Evolutionary conservation across 2,329 filamentous ascomycete species (phyloP), one percentile per base, ranked within the genome.

Genomic region (Verticillium longisporum): DNA sequence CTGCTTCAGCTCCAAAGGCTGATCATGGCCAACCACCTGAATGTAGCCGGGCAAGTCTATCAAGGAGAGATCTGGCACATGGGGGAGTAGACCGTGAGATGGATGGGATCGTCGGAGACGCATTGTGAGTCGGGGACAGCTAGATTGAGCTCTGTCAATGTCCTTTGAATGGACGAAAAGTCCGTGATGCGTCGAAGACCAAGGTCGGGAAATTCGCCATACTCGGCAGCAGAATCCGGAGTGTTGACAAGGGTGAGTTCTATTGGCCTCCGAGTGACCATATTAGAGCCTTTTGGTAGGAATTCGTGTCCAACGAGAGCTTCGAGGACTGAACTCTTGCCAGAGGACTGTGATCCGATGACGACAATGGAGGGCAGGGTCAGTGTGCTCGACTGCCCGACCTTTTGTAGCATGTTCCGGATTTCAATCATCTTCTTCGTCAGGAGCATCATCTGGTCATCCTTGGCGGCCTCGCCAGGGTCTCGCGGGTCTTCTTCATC

Each of bases 401-500:
- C 90, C 32, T 88, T 91, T 70, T 96, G 90, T 31, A 99, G 81
- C 61, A 99, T 91, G 67, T 88, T 93, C 67, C 96, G 84, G 61
- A 99, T 98, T 78, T 99, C 95, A 70, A 99, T 99, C 95, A 99
- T 99, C 78, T 98, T 98, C 78, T 95, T 94, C 1, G 96, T 99
- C 70, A 99, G 80, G 67, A 97, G 83, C 95, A 99, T 99, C 94
- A 99, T 99, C 75, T 99, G 95, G 72, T 99, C 95, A 69, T 99
- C 95, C 69, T 87, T 87, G 18, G 92, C 91, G 57, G 83, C 81
- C 70, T 90, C 86, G 61, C 88, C 85, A 21, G 78, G 80, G 9
- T 81, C 78, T 60, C 87, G 80, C 4, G 80, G 74, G 65, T 88
- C 85, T 38, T 94, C 86, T 38, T 89, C 86, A 45, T 80, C 76